Base-by-base conservation (phyloP, 2,329 filamentous ascomycete species). In the Trichoderma sp. region DNA sequence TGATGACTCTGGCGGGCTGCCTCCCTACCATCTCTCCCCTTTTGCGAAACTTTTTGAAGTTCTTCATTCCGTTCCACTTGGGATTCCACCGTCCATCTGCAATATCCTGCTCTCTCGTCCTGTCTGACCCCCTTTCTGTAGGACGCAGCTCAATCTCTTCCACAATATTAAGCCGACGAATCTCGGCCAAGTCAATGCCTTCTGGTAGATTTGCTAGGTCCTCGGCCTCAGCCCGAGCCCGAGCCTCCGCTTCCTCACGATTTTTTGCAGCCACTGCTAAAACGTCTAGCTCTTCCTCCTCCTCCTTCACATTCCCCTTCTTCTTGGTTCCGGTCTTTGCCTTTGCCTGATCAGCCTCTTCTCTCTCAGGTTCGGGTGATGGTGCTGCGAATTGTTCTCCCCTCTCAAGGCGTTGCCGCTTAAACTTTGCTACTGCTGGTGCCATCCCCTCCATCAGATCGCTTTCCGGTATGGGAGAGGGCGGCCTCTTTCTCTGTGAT, bases 41-140 rank as follows among this genome's bases (percentile, higher is more conserved):
- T 70, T 85, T 86, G 26, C 87, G 86, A 78, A 99, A 99, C 76
- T 90, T 92, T 81, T 99, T 99, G 84, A 97, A 99, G 78, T 99
- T 98, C 81, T 94, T 95, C 57, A 95, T 88, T 0, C 95, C 96
- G 79, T 98, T 97, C 96, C 96, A 99, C 51, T 86, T 87, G 1
- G 93, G 90, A 75, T 98, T 89, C 95, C 95, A 98, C 53, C 93
- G 87, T 6, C 86, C 85, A 57, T 85, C 83, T 1, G 82, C 84
- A 58, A 86, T 80, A 24, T 88, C 86, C 71, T 84, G 82, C n/a
- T 90, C 88, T 73, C 77, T 75, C 73, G 75, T 80, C 70, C 75
- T 79, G 34, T 43, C 63, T 12, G 75, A 71, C 3, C 75, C 71
- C 70, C 77, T 73, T 66, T 76, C 77, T 77, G 77, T 75, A 74